Conservation (phyloP, 2,329 filamentous ascomycete genomes). For the Polytolypa hystricis region DNA sequence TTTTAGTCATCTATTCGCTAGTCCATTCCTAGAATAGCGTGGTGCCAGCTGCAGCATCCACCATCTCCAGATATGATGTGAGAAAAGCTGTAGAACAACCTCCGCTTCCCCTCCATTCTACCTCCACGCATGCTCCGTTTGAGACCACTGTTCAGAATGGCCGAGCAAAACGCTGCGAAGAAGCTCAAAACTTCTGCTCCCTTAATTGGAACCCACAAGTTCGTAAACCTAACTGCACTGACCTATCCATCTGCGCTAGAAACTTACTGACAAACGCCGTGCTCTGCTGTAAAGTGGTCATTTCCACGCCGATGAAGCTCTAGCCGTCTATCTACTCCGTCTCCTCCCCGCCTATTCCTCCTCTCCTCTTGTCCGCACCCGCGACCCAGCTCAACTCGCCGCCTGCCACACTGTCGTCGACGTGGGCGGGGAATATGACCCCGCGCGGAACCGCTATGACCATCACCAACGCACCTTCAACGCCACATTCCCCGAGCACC, state of each 20-base stretch:
- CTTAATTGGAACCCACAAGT: slow-evolving; percentile 85
- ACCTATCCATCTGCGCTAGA: no score
- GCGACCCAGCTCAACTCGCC: slow-evolving; percentile 66
- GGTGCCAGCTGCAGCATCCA: no score
- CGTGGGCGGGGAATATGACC: slow-evolving; percentile 90
- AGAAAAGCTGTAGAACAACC: not conserved
- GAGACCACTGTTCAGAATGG: slow-evolving; percentile 45
- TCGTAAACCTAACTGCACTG: slow-evolving; percentile 10
- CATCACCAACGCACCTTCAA: slow-evolving; percentile 92
- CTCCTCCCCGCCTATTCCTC: slow-evolving; percentile 68
- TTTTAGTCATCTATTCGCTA: no score
- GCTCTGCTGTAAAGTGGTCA: slow-evolving; percentile 67
- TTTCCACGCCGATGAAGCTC: slow-evolving; percentile 97
- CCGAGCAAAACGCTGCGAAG: slow-evolving; percentile 60
- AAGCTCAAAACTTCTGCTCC: slow-evolving; percentile 66
- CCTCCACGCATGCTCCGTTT: slow-evolving; percentile 20
- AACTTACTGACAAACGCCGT: no score
- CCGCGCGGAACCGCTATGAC: slow-evolving; percentile 68
- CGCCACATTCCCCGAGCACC: slow-evolving; percentile 70
- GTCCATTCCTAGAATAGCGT: no score
- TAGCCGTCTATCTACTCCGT: slow-evolving; percentile 92
- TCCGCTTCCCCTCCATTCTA: not conserved
- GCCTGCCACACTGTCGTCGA: slow-evolving; percentile 93
- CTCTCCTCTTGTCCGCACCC: slow-evolving; percentile 70
- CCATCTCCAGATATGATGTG: not conserved